These are phyloP conservation scores for Trypanosoma vivax DNA, from an alignment of 208 protist species.

Conservation along the genomic window DNA sequence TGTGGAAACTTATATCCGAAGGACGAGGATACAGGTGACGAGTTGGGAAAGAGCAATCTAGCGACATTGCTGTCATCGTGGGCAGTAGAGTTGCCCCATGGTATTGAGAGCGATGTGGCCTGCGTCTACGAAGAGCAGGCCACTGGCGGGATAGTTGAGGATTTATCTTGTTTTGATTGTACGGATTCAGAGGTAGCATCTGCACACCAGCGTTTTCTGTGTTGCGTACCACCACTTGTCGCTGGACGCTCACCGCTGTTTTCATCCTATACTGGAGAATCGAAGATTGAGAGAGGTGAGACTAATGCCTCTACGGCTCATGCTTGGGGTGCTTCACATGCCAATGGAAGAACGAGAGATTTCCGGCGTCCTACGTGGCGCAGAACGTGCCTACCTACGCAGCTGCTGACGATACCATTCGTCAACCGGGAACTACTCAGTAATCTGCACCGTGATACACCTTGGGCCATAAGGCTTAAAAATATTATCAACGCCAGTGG, in stretches of 20 bases:
- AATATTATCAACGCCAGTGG: conserved; percentile 25
- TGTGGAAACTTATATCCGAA: no score
- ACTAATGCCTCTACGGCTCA: not conserved
- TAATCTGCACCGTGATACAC: conserved; percentile 34
- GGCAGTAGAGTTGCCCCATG: no score
- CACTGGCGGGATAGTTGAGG: no score
- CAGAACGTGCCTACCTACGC: not conserved
- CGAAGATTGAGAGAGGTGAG: not conserved
- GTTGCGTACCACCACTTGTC: not conserved
- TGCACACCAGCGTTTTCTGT: not conserved
- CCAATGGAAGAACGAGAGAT: not conserved
- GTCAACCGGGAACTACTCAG: conserved; percentile 1
- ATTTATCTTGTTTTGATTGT: not conserved
- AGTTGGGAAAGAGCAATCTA: no score
- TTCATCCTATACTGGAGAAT: not conserved
- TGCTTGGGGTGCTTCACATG: not conserved
- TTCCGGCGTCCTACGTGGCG: not conserved
- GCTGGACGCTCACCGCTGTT: conserved; percentile 1
- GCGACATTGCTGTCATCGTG: no score
- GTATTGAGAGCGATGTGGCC: no score
- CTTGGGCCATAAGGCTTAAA: conserved; percentile 29
- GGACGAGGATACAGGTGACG: no score
- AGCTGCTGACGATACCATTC: not conserved
- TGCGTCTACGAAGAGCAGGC: no score
- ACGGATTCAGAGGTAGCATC: not conserved